Evolutionary conservation across 2,329 filamentous ascomycete genomes (phyloP), one percentile per base, ranked within the genome.

Genomic region (Monosporascus ibericus): DNA sequence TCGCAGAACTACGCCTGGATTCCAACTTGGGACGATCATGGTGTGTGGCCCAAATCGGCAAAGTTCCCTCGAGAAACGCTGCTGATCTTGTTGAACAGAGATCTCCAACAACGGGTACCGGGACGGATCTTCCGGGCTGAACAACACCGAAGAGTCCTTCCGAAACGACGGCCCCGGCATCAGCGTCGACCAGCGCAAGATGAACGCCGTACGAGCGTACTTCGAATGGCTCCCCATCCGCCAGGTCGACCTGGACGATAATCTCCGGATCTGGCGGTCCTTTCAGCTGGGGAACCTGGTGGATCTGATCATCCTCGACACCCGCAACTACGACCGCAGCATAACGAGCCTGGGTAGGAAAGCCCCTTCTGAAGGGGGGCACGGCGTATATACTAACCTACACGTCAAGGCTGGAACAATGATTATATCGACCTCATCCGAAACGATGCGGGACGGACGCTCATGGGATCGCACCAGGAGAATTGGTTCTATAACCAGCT

Each of bases 391-490:
- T 49, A 50, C 48, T 56, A 6, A 53, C 34, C n/a, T 17, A 14
- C 15, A 73, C 76, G 58, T 34, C 55, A 76, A 55, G 79, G 75
- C 57, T 81, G 78, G 75, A 87, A 87, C 62, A 77, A 76, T 1
- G 72, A 81, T 44, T 87, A 87, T 62, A 72, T 86, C 44, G 74
- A 81, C 54, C 60, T 72, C 2, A 85, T 90, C 53, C 62, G 81
- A 18, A 79, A 89, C 58, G 85, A 90, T 52, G 81, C 84, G 2
- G 78, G 82, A 6, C 80, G 87, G 4, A 80, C 79, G 0, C 70
- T 91, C 58, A 90, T 91, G 86, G 87, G 87, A 3, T 74, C 77
- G 1, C 78, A 79, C 11, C 87, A 91, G 64, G 88, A 91, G 67
- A 80, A 81, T 59, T 91, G 88, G 88, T 85, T 89, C 68, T 87